A percentile compares a stretch with the other conserved stretches of the same genome.
Evolutionary conservation across 805 yeast genomes (phyloP).

Genomic region (Diddensiella caesifluorescens): DNA sequence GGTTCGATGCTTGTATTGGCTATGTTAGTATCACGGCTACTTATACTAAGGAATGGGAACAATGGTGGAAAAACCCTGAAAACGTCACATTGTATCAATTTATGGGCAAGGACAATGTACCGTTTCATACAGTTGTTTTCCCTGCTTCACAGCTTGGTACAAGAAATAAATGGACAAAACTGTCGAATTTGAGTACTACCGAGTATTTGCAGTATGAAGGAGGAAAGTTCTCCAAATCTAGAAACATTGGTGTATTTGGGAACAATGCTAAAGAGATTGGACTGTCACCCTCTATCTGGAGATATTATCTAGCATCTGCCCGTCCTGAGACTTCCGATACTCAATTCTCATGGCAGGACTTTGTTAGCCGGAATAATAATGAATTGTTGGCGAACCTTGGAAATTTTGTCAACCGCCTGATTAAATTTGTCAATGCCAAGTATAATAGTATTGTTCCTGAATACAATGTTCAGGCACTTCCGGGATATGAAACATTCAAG

Average conservation of each 20-base stretch:
- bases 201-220: conserved; percentile 97
- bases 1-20: conserved; percentile 99
- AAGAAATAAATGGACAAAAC: conserved; percentile 78
- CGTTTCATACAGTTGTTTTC: conserved; percentile 98
- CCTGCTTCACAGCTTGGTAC: conserved; percentile 93
- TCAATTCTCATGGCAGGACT: conserved; percentile 96
- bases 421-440: conserved; percentile 84
- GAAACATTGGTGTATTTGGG: conserved; percentile 97
- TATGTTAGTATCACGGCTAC: conserved; percentile 94
- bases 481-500: conserved; percentile 36
- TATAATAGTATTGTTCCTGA: conserved; percentile 86
- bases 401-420: conserved; percentile 89
- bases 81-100: conserved; percentile 86
- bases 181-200: conserved; percentile 87
- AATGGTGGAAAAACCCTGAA: conserved; percentile 96
- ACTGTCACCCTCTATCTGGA: conserved; percentile 89
- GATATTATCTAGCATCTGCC: conserved; percentile 86
- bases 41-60: conserved; percentile 73
- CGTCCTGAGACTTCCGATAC: conserved; percentile 96
- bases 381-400: conserved; percentile 95
- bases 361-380: conserved; percentile 86
- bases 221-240: conserved; percentile 96
- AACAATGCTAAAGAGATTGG: conserved; percentile 95
- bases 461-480: conserved; percentile 44
- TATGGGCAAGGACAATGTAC: conserved; percentile 99